Conservation (phyloP, 1,139 yeast genomes). For the Candida sp. region DNA sequence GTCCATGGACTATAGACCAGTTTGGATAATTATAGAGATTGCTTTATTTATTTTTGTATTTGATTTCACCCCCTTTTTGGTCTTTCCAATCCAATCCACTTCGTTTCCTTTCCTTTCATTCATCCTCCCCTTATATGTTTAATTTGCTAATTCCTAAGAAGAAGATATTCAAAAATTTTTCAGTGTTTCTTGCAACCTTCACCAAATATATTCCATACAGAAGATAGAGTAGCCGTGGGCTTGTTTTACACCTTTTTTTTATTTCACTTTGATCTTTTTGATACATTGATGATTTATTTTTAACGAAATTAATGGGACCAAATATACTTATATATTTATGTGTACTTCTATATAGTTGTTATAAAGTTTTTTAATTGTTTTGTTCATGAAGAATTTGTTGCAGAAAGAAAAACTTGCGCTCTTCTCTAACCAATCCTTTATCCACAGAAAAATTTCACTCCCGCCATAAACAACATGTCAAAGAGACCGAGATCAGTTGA, state of each 20-base stretch:
- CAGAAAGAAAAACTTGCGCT: background rate
- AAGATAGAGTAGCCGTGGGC: conserved; percentile 1
- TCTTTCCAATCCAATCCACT: background rate
- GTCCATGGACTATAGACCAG: conserved; percentile 6
- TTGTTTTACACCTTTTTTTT: conserved; percentile 1
- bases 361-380: background rate
- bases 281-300: conserved; percentile 1
- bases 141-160: background rate
- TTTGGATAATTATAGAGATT: conserved; percentile 8
- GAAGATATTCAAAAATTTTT: background rate
- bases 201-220: background rate
- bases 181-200: background rate
- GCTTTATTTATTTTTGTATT: conserved; percentile 3
- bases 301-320: conserved; percentile 1
- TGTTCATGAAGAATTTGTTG: background rate
- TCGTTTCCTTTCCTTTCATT: background rate
- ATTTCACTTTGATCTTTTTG: background rate
- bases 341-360: conserved; percentile 1
- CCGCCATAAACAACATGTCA: conserved; percentile 16
- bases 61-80: background rate
- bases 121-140: background rate
- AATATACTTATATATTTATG: background rate
- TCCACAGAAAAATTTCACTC: background rate
- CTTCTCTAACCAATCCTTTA: background rate
- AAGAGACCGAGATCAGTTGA: conserved; percentile 45